These are phyloP conservation scores for Cryptococcus sp. DNA, from an alignment of 1,284 basidiomycete species.

Conservation along the genomic window DNA sequence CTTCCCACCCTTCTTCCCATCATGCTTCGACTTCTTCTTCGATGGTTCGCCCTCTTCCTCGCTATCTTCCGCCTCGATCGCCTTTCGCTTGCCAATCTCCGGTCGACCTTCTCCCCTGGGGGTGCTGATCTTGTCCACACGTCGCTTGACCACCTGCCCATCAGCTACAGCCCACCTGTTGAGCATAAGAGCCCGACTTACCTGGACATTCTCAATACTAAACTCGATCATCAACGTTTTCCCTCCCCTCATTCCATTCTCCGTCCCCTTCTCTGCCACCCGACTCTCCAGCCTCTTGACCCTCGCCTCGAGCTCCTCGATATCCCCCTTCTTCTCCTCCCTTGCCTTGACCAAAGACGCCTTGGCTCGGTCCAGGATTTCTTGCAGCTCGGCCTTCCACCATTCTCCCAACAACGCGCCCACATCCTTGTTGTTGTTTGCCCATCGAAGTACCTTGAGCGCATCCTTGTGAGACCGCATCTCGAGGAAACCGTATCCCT, in stretches of 20 bases:
- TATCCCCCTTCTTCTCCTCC: constrained; percentile 40
- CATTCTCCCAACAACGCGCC: constrained; percentile 63
- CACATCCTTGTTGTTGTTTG: constrained; percentile 76
- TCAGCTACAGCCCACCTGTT: background rate
- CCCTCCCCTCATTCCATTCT: constrained; percentile 50
- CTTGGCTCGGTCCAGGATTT: constrained; percentile 58
- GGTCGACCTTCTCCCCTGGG: constrained; percentile 8
- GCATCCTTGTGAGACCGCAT: constrained; percentile 82
- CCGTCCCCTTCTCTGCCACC: constrained; percentile 48
- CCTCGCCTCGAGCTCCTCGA: constrained; percentile 35
- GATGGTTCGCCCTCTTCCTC: constrained; percentile 2
- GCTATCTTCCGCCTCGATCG: constrained; percentile 7
- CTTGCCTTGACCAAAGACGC: constrained; percentile 46
- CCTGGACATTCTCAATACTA: constrained; percentile 88
- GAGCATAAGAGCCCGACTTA: constrained; percentile 39
- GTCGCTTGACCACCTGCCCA: constrained; percentile 40
- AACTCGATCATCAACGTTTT: constrained; percentile 78
- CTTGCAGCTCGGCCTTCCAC: constrained; percentile 76
- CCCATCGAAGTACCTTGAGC: constrained; percentile 84
- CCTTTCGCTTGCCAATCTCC: constrained; percentile 2
- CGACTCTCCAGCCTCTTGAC: constrained; percentile 44
- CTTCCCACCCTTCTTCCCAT: constrained; percentile 6
- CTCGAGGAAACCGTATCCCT: constrained; percentile 95
- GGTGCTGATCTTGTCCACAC: constrained; percentile 40
- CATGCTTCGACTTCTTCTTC: constrained; percentile 5